Evolutionary conservation across 768 basidiomycete species (phyloP), one percentile per base, ranked within the genome.

Genomic region (Lyophyllum atratum): DNA sequence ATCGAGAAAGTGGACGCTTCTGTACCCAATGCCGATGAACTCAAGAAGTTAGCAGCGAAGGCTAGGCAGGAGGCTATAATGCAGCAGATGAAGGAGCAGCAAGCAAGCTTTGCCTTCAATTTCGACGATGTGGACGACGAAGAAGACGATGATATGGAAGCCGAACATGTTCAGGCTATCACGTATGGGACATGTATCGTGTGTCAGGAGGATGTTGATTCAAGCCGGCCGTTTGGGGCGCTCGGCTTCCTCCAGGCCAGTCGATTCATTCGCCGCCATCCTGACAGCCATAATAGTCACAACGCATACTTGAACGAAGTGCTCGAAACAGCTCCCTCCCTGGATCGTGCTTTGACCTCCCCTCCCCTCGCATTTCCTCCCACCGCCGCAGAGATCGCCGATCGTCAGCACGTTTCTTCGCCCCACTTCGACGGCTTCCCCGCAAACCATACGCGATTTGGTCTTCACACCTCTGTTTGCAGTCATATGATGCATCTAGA

Each of bases 401-500:
- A 85, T 46, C 70, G 77, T 17, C 81, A 77, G 63, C 66, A 74
- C 1, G 63, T 67, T 5, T 60, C 71, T 15, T 69, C 75, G 2
- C 69, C 81, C 10, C 85, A 82, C 61, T 91, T 92, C 62, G 89
- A 92, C 62, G 89, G 86, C 0, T 92, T 91, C 69, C 85, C 90
- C 0, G 62, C 82, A 0, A 79, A 81, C 37, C 85, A 84, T 59
- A 90, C 89, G 1, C 86, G 88, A 25, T 96, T 96, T 68, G 95
- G 95, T 1, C 76, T 98, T 12, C 81, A 95, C 66, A 76, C 88
- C 10, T 94, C 95, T 0, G 87, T 93, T 37, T 98, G 96, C 71
- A 93, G 89, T 29, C 97, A 98, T 68, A 85, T 95, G 81, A 98
- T 99, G 95, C 97, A 99, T 73, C 74, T 95, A 59, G 85, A 90